phyloP scores from a whole-genome alignment of 768 basidiomycete genomes.

The Ramaria sp. region DNA sequence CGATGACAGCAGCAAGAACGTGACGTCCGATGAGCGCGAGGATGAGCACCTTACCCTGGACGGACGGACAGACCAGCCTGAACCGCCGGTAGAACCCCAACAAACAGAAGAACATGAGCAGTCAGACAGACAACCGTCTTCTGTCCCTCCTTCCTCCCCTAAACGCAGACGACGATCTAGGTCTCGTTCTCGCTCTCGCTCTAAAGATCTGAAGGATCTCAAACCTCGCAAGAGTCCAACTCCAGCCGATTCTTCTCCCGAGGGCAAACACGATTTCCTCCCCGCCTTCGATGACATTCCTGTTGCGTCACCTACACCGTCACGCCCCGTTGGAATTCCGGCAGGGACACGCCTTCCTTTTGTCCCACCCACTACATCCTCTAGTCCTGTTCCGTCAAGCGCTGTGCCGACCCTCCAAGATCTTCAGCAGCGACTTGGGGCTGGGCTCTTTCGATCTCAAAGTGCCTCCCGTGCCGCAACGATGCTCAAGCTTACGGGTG shows the following conservation, averaged over 20 bases:
- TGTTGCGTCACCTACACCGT: slow-evolving; percentile 21
- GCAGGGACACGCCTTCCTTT: slow-evolving; percentile 12
- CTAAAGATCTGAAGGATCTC: slow-evolving; percentile 58
- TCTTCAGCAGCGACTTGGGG: slow-evolving; percentile 37
- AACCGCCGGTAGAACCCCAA: slow-evolving; percentile 15
- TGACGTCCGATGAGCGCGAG: slow-evolving; percentile 18
- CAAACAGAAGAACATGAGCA: slow-evolving; percentile 17
- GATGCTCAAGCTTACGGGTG: slow-evolving; percentile 76
- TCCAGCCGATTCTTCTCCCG: slow-evolving; percentile 63
- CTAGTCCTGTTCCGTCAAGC: background rate
- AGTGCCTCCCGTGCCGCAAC: slow-evolving; percentile 74
- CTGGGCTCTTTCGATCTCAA: slow-evolving; percentile 77
- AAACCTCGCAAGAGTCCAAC: slow-evolving; percentile 29
- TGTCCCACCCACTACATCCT: slow-evolving; percentile 7
- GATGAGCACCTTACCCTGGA: background rate
- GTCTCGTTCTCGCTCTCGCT: slow-evolving; percentile 41
- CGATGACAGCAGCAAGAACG: slow-evolving; percentile 1
- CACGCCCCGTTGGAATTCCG: slow-evolving; percentile 50
- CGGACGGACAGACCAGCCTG: slow-evolving; percentile 16
- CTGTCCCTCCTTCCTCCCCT: slow-evolving; percentile 21
- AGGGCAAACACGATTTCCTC: slow-evolving; percentile 21
- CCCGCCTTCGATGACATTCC: slow-evolving; percentile 22
- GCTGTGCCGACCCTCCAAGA: slow-evolving; percentile 32
- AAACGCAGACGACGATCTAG: slow-evolving; percentile 58
- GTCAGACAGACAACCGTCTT: slow-evolving; percentile 26